These are phyloP conservation scores for Pseudogymnoascus verrucosus DNA, from an alignment of 2,329 filamentous ascomycete genomes.

Conservation along the genomic window DNA sequence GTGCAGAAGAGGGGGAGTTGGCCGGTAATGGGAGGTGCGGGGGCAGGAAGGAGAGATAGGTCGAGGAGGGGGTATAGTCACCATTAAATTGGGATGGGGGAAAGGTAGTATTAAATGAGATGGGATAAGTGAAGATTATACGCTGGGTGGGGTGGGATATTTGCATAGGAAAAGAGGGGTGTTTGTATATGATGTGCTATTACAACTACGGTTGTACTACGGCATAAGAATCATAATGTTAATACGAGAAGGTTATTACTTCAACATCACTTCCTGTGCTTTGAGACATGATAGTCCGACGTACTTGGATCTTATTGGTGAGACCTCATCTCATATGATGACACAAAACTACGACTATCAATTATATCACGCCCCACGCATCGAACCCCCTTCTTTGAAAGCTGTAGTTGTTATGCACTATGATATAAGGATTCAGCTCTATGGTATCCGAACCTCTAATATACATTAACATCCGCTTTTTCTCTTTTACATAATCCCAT, in stretches of 20 bases:
- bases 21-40: slow-evolving; percentile 10
- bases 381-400: background rate
- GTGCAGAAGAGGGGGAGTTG: slow-evolving; percentile 9
- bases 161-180: background rate
- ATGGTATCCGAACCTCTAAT: slow-evolving; percentile 9
- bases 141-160: background rate
- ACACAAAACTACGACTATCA: too few relatives aligned
- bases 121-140: slow-evolving; percentile 18
- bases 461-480: slow-evolving; percentile 9
- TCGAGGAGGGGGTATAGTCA: slow-evolving; percentile 10
- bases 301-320: too few relatives aligned
- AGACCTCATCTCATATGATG: too few relatives aligned
- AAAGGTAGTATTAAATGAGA: slow-evolving; percentile 14
- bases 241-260: background rate
- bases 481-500: slow-evolving; percentile 1
- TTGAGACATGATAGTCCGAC: background rate
- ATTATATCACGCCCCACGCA: background rate
- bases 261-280: background rate
- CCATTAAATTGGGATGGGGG: slow-evolving; percentile 3
- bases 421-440: slow-evolving; percentile 8
- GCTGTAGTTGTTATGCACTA: slow-evolving; percentile 5
- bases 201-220: background rate
- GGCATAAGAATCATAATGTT: background rate
- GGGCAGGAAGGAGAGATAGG: slow-evolving; percentile 11
- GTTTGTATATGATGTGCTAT: background rate